Percentiles rank a stretch among this genome's conserved stretches.
phyloP scores from a whole-genome alignment of 768 basidiomycete species.

The Tulasnella sp. region DNA sequence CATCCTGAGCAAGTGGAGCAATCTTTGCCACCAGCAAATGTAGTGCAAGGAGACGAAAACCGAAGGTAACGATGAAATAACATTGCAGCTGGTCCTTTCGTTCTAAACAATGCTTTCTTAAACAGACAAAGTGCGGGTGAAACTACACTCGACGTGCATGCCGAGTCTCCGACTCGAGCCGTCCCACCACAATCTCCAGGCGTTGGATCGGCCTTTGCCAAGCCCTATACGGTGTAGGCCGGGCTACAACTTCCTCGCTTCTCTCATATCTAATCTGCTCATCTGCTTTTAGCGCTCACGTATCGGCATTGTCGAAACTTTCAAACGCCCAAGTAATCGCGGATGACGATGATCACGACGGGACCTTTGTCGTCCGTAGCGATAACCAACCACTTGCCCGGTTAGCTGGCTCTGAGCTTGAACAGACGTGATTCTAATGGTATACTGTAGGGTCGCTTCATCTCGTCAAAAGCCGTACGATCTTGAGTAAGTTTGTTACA shows the following conservation, averaged over 20 bases:
- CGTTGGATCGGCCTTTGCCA: background rate
- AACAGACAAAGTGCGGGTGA: background rate
- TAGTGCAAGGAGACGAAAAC: background rate
- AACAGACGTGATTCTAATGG: background rate
- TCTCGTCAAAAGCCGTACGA: background rate
- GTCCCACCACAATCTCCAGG: conserved; percentile 3
- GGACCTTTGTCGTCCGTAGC: conserved; percentile 16
- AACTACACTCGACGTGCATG: background rate
- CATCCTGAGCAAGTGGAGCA: background rate
- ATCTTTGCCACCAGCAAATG: background rate
- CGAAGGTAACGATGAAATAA: background rate
- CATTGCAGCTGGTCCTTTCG: background rate
- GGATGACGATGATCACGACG: conserved; percentile 27
- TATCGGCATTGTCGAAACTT: conserved; percentile 19
- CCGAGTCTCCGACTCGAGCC: background rate
- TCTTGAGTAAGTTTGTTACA: background rate
- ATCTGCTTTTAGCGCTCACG: background rate
- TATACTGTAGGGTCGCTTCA: background rate
- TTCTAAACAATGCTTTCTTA: background rate
- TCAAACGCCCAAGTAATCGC: conserved; percentile 10
- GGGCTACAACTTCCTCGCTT: background rate
- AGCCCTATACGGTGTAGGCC: conserved; percentile 24
- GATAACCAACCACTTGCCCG: background rate
- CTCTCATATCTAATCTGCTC: background rate
- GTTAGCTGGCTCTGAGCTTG: background rate